Conservation (phyloP, 83 land plant genomes). For the Larix sibirica region DNA sequence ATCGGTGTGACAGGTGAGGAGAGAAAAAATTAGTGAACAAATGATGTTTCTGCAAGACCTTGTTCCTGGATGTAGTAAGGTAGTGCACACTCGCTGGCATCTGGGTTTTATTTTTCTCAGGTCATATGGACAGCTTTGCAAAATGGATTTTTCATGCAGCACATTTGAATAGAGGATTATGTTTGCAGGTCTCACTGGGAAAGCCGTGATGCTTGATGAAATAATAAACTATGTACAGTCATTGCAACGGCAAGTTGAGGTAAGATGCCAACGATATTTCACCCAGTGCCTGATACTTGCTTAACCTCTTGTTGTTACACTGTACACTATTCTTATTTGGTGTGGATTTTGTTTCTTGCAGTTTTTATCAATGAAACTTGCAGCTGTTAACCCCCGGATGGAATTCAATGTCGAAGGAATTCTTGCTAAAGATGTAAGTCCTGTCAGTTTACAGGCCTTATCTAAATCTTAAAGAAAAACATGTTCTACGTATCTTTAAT, state of each 20-base stretch:
- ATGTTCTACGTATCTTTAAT: not conserved
- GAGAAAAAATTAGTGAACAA: conserved; percentile 53
- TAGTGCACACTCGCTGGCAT: not conserved
- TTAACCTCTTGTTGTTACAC: not conserved
- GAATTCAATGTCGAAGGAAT: conserved; percentile 39
- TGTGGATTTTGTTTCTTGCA: conserved; percentile 21
- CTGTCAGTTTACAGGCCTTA: not conserved
- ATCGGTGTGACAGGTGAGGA: conserved; percentile 38
- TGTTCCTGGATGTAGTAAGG: conserved; percentile 59
- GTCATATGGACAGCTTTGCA: not conserved
- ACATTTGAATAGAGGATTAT: not conserved
- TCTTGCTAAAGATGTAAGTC: conserved; percentile 35
- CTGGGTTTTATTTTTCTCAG: not conserved
- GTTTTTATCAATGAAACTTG: conserved; percentile 57
- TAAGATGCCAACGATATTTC: conserved; percentile 2
- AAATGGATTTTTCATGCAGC: not conserved
- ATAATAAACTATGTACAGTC: conserved; percentile 57
- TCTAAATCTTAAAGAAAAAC: not conserved
- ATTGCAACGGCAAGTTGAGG: conserved; percentile 53
- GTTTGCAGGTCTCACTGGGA: conserved; percentile 49
- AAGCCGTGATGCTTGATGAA: conserved; percentile 57
- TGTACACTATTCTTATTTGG: conserved; percentile 2
- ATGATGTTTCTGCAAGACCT: conserved; percentile 57
- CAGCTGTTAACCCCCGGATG: conserved; percentile 47
- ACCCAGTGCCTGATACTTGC: conserved; percentile 5